phyloP scores from a whole-genome alignment of 2,329 filamentous ascomycete species.

The Pestalotiopsis sp. region DNA sequence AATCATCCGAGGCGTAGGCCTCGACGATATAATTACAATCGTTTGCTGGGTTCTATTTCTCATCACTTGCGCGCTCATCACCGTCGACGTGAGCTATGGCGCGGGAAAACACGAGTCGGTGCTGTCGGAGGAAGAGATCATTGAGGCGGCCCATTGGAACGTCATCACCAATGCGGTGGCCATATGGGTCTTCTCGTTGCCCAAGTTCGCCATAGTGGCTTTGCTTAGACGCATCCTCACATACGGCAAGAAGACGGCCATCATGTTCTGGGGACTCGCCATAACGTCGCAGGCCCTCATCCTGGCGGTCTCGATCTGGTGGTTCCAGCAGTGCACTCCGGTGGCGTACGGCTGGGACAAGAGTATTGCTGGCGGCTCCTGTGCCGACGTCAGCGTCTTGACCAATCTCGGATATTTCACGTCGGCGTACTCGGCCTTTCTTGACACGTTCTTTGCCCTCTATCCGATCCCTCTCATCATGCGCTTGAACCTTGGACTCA shows the following conservation, averaged over 20 bases:
- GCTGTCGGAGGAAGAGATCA: slow-evolving; percentile 19
- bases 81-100: slow-evolving; percentile 27
- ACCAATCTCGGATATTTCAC: slow-evolving; percentile 29
- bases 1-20: slow-evolving; percentile 22
- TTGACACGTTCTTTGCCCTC: slow-evolving; percentile 33
- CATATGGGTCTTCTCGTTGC: slow-evolving; percentile 36
- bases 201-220: slow-evolving; percentile 36
- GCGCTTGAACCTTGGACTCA: slow-evolving; percentile 33
- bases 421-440: slow-evolving; percentile 31
- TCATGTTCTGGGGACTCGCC: slow-evolving; percentile 33
- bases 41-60: slow-evolving; percentile 30
- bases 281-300: slow-evolving; percentile 33
- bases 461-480: slow-evolving; percentile 33
- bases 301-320: slow-evolving; percentile 26
- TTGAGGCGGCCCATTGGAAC: slow-evolving; percentile 30
- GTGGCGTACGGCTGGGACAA: slow-evolving; percentile 14
- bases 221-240: slow-evolving; percentile 33
- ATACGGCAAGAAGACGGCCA: slow-evolving; percentile 29
- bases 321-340: slow-evolving; percentile 13
- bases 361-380: neutral
- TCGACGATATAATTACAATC: slow-evolving; percentile 34
- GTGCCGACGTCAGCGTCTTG: slow-evolving; percentile 17
- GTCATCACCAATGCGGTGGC: slow-evolving; percentile 31
- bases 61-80: slow-evolving; percentile 31
- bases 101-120: slow-evolving; percentile 27